These are phyloP conservation scores for Didymella keratinophila DNA, from an alignment of 2,329 filamentous ascomycete species.

Conservation along the genomic window DNA sequence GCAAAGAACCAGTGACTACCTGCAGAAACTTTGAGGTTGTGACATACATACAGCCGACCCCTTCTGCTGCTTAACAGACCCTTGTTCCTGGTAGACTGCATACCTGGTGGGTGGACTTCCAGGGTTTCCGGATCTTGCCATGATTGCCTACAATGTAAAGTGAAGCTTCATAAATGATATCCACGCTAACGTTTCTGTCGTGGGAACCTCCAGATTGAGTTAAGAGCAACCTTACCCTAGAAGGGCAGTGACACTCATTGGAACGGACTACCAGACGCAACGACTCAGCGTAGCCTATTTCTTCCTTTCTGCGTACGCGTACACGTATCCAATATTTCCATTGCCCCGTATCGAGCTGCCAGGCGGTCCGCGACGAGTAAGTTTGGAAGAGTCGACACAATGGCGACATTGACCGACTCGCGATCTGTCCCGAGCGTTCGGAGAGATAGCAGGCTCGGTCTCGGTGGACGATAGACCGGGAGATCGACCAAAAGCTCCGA, in stretches of 20 bases:
- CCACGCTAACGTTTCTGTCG: neutral
- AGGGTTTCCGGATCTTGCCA: neutral
- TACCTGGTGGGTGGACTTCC: neutral
- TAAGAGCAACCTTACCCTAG: neutral
- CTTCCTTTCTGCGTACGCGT: neutral
- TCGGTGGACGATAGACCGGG: conserved; percentile 3
- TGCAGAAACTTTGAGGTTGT: no score
- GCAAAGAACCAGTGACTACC: no score
- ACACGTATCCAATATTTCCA: neutral
- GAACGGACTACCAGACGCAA: neutral
- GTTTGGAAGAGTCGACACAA: neutral
- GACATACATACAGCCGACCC: no score
- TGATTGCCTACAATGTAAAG: neutral
- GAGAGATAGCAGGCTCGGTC: neutral
- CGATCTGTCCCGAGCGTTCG: neutral
- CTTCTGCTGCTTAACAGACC: no score
- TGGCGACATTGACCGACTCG: conserved; percentile 10
- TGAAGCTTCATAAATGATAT: neutral
- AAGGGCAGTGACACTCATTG: neutral
- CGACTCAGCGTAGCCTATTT: neutral
- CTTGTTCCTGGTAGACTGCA: neutral
- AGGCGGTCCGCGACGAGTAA: neutral
- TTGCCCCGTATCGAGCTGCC: neutral
- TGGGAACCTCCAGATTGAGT: neutral
- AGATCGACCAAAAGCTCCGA: conserved; percentile 13